Evolutionary conservation across 148 eudicot species (phyloP), one percentile per base, ranked within the genome.

Genomic region (Amaranthus palmeri): DNA sequence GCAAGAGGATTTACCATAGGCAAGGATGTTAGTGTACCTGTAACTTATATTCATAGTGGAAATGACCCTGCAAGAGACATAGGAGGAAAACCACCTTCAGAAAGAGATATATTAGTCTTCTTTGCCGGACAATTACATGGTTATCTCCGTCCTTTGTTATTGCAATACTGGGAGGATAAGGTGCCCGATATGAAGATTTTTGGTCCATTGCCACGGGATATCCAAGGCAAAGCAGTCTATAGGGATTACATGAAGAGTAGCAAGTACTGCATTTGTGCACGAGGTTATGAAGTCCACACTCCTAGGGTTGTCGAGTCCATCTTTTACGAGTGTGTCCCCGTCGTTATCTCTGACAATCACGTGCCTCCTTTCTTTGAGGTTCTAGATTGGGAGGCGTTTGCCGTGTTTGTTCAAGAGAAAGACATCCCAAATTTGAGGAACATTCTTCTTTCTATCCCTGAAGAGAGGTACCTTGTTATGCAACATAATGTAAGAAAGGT

Each of bases 321-420:
- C 58, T 89, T 82, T 72, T 85, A 87, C 4, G 97, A 82, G 77
- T 89, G 97, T 79, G 86, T 89, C 45, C 97, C 95, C 0, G 92
- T 92, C 62, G 85, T 92, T 53, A 81, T 92, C 67, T 85, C 97
- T 17, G 95, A 89, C 67, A 92, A 89, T 61, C 87, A 87, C 55
- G 97, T 89, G 58, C 97, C 97, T 4, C 97, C 97, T 7, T 92
- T 89, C 53, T 87, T 92, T 54, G 95, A 92, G 71, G 76, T 86
- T 18, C 79, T 92, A 36, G 78, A 92, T 18, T 92, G 97, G 97
- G 92, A 86, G 59, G 74, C 82, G 0, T 92, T 92, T 77, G 72
- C 90, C 0, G 80, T 92, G n/a, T 89, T 87, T 65, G 55, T 87
- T 52, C 67, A 67, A 42, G 97, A 92, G 85, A 80, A 85, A 48